Conservation (phyloP, 2,329 filamentous ascomycete species). For the Aspergillus neoniger region DNA sequence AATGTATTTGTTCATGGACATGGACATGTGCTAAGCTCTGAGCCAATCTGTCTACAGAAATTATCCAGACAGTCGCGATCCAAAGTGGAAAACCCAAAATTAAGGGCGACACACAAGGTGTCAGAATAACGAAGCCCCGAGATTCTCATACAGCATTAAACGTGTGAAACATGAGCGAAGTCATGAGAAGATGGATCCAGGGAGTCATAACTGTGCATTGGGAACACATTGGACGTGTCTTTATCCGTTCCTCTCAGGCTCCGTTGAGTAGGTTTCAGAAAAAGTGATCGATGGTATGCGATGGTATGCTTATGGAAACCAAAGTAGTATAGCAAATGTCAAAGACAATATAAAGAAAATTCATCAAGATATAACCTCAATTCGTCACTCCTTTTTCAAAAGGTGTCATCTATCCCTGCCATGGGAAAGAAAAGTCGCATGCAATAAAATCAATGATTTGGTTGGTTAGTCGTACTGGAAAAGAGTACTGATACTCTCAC, state of each 20-base stretch:
- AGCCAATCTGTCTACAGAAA: slow-evolving; percentile 1
- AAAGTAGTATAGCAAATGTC: slow-evolving; percentile 26
- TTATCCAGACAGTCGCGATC: not conserved
- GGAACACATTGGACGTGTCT: not conserved
- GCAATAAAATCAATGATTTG: slow-evolving; percentile 7
- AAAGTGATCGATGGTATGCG: slow-evolving; percentile 18
- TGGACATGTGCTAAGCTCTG: not conserved
- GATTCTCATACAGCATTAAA: not conserved
- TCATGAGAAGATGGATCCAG: not conserved
- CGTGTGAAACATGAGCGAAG: not conserved
- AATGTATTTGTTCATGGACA: not conserved
- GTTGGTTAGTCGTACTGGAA: slow-evolving; percentile 73
- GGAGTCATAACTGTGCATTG: not conserved
- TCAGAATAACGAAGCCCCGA: not conserved
- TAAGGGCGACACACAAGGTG: not conserved
- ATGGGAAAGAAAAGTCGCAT: slow-evolving; percentile 9
- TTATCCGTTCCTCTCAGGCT: slow-evolving; percentile 6
- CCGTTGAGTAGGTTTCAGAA: slow-evolving; percentile 19
- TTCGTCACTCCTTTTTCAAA: slow-evolving; percentile 24
- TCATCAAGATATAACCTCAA: slow-evolving; percentile 17
- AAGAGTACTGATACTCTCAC: slow-evolving; percentile 93
- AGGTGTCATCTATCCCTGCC: slow-evolving; percentile 17
- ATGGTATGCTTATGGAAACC: slow-evolving; percentile 24
- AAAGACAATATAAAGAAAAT: slow-evolving; percentile 13
- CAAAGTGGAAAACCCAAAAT: not conserved